Conservation (phyloP, 495 filamentous ascomycete genomes). For the Mytilinidion resinicola region DNA sequence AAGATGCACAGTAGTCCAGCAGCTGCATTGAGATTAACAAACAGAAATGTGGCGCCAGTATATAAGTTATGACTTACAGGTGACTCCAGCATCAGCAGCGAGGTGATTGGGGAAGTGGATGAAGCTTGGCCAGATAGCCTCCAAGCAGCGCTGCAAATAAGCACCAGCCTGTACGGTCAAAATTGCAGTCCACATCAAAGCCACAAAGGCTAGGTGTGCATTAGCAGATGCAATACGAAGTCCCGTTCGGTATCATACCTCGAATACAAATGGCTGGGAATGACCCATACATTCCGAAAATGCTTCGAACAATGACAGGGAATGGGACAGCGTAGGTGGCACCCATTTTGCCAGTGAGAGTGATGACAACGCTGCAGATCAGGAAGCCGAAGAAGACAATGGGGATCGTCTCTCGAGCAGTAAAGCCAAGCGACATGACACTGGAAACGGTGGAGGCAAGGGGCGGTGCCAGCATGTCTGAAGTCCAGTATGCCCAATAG, state of each 20-base stretch:
- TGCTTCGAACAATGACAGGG: constrained; percentile 66
- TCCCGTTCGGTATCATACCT: constrained; percentile 12
- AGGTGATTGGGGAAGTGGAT: constrained; percentile 48
- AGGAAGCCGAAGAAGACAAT: constrained; percentile 44
- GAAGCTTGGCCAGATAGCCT: constrained; percentile 70
- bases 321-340: constrained; percentile 88
- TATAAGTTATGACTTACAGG: constrained; percentile 29
- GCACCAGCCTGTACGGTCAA: constrained; percentile 44
- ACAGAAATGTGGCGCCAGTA: background rate
- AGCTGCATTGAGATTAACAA: constrained; percentile 19
- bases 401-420: constrained; percentile 43
- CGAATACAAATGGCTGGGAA: constrained; percentile 45
- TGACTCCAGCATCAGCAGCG: constrained; percentile 39
- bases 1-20: constrained; percentile 45
- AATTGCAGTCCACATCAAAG: constrained; percentile 47
- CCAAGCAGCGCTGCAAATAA: constrained; percentile 41
- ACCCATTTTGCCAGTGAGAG: constrained; percentile 50
- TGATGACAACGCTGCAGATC: constrained; percentile 42
- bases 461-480: constrained; percentile 40
- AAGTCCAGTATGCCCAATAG: constrained; percentile 41
- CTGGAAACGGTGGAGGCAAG: constrained; percentile 38
- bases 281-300: constrained; percentile 81
- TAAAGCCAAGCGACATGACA: constrained; percentile 45
- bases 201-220: constrained; percentile 38
- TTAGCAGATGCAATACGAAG: constrained; percentile 22